Evolutionary conservation across 306 rosid genomes (phyloP), one percentile per base, ranked within the genome.

Genomic region (Pyrus bretschneideri): DNA sequence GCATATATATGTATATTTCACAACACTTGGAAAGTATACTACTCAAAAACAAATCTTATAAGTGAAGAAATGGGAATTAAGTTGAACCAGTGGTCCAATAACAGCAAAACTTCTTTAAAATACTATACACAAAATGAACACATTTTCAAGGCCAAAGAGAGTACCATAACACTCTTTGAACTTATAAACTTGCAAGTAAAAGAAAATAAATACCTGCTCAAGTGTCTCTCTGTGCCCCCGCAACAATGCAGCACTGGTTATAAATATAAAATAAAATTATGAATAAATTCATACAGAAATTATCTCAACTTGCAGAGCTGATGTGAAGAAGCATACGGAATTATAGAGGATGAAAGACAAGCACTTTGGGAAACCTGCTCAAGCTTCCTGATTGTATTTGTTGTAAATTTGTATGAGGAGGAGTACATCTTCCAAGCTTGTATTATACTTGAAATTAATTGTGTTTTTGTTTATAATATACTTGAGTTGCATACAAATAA

Each of bases 331-430:
- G 84, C 99, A 51, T 91, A 95, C 99, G 99, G 99, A 80, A 90
- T 82, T 75, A 95, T 89, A 73, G 85, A 87, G n/a, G 97, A 89
- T 73, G 96, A 91, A 58, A 91, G 77, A 63, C 85, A 86, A 73
- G 90, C 79, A 82, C 89, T 85, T 87, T 92, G 99, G 82, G 97
- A 95, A 77, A 95, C 98, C 82, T 95, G 98, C 99, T 25, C 27
- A 25, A 25, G 35, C 35, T 4, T 31, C 35, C 0, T 31, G 6
- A 31, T 4, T 33, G 38, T 33, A 33, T 33, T 33, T 1, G 38
- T 33, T 33, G 7, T 33, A 33, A 33, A 33, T 5, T 33, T 33
- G 6, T 5, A 33, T 5, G 2, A 4, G 38, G 38, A 33, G 8
- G 38, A 33, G 38, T 33, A 33, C 1, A 33, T 33, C 7, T 33